Evolutionary conservation across 2,329 filamentous ascomycete genomes (phyloP).

Genomic region (Thielaviopsis euricoi): DNA sequence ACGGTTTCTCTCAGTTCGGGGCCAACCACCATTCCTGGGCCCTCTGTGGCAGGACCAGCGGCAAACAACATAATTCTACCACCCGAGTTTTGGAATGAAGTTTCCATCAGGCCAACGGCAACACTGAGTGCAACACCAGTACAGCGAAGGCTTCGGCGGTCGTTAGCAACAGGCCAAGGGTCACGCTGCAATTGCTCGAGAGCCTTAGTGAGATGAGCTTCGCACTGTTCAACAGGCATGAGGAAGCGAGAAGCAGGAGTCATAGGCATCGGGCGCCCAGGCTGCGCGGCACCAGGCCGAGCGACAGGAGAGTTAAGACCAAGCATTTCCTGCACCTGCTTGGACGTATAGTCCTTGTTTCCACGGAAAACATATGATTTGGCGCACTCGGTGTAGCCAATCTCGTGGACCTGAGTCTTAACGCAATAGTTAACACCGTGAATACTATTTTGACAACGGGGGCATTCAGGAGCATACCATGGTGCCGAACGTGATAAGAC

Average conservation of each 20-base stretch:
- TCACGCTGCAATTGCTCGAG: constrained; percentile 92
- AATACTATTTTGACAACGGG: neutral
- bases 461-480: constrained; percentile 44
- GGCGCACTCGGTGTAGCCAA: constrained; percentile 93
- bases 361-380: constrained; percentile 98
- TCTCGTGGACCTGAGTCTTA: constrained; percentile 87
- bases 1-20: constrained; percentile 93
- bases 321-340: constrained; percentile 99
- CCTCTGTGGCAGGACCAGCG: constrained; percentile 86
- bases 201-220: constrained; percentile 93
- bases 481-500: constrained; percentile 76
- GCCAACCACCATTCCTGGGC: constrained; percentile 90
- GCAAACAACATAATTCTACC: constrained; percentile 95
- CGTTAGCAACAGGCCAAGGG: constrained; percentile 91
- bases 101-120: constrained; percentile 80
- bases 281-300: constrained; percentile 55
- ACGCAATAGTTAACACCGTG: constrained; percentile 14
- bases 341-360: constrained; percentile 94
- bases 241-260: constrained; percentile 81
- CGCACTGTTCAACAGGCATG: constrained; percentile 83
- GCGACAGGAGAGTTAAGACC: constrained; percentile 58
- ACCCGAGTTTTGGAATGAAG: constrained; percentile 88
- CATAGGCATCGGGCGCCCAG: constrained; percentile 56
- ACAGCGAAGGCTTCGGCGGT: constrained; percentile 78
- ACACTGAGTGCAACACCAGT: constrained; percentile 95